phyloP scores from a whole-genome alignment of 371 early-diverging fungal genomes.

The Batrachochytrium dendrobatidis region DNA sequence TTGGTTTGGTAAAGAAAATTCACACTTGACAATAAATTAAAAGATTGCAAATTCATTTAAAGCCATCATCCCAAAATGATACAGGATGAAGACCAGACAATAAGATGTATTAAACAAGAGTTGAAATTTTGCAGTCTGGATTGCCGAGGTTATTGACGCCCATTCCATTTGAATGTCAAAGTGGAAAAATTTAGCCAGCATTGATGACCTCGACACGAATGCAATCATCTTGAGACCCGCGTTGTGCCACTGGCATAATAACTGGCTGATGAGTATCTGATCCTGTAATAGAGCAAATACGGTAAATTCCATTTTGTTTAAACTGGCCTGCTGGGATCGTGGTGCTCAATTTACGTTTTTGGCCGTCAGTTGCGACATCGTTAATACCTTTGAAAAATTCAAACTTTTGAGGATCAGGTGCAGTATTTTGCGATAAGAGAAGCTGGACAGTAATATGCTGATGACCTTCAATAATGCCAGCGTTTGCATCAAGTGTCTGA shows the following conservation, averaged over 20 bases:
- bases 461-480: slow-evolving; percentile 30
- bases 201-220: slow-evolving; percentile 22
- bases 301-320: slow-evolving; percentile 13
- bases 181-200: no score
- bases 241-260: slow-evolving; percentile 37
- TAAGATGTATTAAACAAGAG: no score
- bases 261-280: slow-evolving; percentile 27
- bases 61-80: no score
- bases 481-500: slow-evolving; percentile 23
- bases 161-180: no score
- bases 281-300: slow-evolving; percentile 31
- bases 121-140: no score
- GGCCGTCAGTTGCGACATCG: slow-evolving; percentile 10
- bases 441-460: slow-evolving; percentile 28
- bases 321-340: slow-evolving; percentile 13
- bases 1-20: no score
- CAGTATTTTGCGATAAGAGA: slow-evolving; percentile 4
- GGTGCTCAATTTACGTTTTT: neutral
- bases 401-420: slow-evolving; percentile 20
- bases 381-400: slow-evolving; percentile 33
- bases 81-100: no score
- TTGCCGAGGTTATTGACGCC: no score
- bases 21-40: no score
- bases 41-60: no score
- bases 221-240: slow-evolving; percentile 39